Conservation (phyloP, 2,329 filamentous ascomycete species). For the Cryphonectria parasitica region DNA sequence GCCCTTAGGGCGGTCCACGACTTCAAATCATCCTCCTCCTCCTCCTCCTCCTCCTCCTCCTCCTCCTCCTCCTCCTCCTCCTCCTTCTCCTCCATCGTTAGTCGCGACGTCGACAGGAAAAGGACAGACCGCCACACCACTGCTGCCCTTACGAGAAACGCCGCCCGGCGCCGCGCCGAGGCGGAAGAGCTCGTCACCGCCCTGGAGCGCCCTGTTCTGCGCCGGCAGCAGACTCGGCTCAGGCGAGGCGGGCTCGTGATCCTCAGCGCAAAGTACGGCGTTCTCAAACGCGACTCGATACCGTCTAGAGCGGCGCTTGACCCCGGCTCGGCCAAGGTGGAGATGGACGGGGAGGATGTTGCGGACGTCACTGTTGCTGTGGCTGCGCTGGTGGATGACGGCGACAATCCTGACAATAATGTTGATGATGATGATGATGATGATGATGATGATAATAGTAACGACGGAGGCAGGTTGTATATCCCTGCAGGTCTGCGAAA, state of each 20-base stretch:
- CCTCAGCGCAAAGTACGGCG: conserved; percentile 53
- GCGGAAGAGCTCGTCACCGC: conserved; percentile 51
- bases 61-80: not conserved
- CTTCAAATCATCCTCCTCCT: not conserved
- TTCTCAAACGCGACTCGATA: conserved; percentile 28
- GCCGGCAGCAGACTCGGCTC: conserved; percentile 41
- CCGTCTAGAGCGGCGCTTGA: not conserved
- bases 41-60: not conserved
- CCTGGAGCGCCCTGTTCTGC: conserved; percentile 45
- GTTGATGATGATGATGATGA: not conserved
- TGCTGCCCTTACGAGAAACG: conserved; percentile 18
- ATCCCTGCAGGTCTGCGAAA: conserved; percentile 49
- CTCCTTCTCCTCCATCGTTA: too few relatives aligned
- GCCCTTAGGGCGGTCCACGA: too few relatives aligned
- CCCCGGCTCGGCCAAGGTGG: conserved; percentile 29
- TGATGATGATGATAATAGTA: not conserved
- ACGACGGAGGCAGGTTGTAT: conserved; percentile 40
- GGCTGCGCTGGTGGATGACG: conserved; percentile 48
- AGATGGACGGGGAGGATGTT: conserved; percentile 43
- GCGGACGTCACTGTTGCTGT: conserved; percentile 55
- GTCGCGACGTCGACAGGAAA: not conserved
- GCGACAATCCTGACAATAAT: not conserved
- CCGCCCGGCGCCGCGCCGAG: conserved; percentile 42
- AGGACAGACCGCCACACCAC: not conserved
- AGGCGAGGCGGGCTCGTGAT: conserved; percentile 50